Evolutionary conservation across 148 eudicot genomes (phyloP).

Genomic region (Rhododendron mucronatum): DNA sequence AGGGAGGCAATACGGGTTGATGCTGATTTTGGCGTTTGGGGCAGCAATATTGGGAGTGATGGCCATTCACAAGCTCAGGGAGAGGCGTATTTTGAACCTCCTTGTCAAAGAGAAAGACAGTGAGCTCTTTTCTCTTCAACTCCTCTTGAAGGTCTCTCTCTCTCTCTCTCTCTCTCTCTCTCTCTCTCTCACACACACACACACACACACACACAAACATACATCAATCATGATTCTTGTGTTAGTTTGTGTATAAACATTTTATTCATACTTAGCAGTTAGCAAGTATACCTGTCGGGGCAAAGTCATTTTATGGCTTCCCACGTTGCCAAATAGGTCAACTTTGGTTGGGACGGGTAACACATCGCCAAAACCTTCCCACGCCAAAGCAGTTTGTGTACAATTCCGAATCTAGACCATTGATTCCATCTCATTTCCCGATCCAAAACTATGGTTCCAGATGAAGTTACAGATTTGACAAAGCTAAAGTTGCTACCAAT

Average conservation of each 20-base stretch:
- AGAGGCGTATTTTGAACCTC: conserved; percentile 42
- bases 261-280: background rate
- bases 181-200: background rate
- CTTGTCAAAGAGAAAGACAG: conserved; percentile 60
- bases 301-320: background rate
- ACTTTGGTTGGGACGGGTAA: no score
- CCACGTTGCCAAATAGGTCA: background rate
- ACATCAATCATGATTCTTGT: background rate
- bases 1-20: conserved; percentile 46
- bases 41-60: conserved; percentile 60
- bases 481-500: background rate
- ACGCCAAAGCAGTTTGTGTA: background rate
- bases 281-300: background rate
- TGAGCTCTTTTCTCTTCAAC: conserved; percentile 56
- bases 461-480: background rate
- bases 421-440: background rate
- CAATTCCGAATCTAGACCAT: background rate
- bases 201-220: no score
- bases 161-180: conserved; percentile 1
- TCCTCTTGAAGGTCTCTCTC: conserved; percentile 62
- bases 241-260: background rate
- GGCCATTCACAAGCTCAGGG: conserved; percentile 66
- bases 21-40: conserved; percentile 54
- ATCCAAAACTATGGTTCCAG: background rate
- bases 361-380: no score